Evolutionary conservation across 2,329 filamentous ascomycete genomes (phyloP).

Genomic region (Tolypocladium album): DNA sequence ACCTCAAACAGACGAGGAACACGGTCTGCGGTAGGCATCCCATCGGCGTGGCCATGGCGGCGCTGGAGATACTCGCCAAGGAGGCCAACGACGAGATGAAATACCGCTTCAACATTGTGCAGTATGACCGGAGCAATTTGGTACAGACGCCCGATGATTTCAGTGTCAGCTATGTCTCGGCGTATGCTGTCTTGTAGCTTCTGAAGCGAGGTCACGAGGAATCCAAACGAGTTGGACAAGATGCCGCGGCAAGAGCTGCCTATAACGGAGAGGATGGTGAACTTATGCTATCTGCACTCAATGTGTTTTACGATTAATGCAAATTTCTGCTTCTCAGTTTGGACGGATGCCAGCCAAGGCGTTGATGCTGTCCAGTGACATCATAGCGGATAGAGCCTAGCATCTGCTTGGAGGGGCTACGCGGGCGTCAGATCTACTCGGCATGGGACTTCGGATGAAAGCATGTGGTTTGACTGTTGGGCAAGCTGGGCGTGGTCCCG

Average conservation of each 20-base stretch:
- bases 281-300: not conserved
- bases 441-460: not conserved
- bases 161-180: slow-evolving; percentile 92
- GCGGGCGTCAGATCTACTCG: not conserved
- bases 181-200: slow-evolving; percentile 64
- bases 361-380: not conserved
- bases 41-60: slow-evolving; percentile 87
- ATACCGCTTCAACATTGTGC: slow-evolving; percentile 63
- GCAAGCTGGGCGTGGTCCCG: not conserved
- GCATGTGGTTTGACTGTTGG: too few species aligned
- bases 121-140: slow-evolving; percentile 79
- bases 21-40: slow-evolving; percentile 93
- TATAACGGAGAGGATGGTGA: not conserved
- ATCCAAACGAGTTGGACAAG: not conserved
- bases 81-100: slow-evolving; percentile 27
- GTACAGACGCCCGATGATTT: slow-evolving; percentile 58
- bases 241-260: not conserved
- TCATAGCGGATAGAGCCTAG: not conserved
- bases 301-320: not conserved
- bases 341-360: not conserved
- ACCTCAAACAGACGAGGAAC: slow-evolving; percentile 64
- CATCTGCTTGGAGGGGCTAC: not conserved
- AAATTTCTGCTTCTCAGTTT: not conserved
- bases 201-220: not conserved
- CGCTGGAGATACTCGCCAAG: slow-evolving; percentile 53